Percentiles rank a stretch among this genome's conserved stretches.
These are phyloP conservation scores for Radiomyces spectabilis DNA, from an alignment of 192 early-diverging fungal genomes.

Conservation along the genomic window DNA sequence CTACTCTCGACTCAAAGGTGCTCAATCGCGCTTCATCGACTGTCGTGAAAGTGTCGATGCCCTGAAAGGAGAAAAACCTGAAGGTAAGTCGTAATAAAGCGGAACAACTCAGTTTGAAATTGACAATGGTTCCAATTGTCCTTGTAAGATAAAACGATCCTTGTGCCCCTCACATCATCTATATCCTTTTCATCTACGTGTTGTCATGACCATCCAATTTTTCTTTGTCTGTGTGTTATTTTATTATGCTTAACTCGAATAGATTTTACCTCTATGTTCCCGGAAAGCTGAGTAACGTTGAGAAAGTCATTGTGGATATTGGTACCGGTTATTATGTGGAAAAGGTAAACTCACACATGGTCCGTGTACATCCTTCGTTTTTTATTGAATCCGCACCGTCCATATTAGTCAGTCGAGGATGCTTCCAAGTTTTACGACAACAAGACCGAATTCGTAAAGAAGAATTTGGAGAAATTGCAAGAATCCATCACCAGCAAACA, in stretches of 20 bases:
- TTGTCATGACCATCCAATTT: too few species aligned
- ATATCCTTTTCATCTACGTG: conserved; percentile 41
- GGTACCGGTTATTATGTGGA: conserved; percentile 96
- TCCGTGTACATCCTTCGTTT: background rate
- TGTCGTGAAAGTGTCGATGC: conserved; percentile 67
- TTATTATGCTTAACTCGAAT: conserved; percentile 13
- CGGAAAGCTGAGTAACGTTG: conserved; percentile 71
- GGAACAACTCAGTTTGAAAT: background rate
- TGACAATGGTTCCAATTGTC: too few species aligned
- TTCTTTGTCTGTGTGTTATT: background rate
- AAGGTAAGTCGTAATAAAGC: conserved; percentile 19
- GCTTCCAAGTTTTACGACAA: conserved; percentile 75
- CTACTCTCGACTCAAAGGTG: conserved; percentile 81
- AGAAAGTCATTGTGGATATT: conserved; percentile 89
- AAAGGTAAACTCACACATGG: conserved; percentile 52
- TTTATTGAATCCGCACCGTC: background rate
- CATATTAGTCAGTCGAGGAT: conserved; percentile 56
- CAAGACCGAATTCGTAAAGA: conserved; percentile 79
- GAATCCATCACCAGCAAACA: conserved; percentile 75
- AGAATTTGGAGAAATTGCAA: conserved; percentile 74
- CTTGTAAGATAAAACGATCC: conserved; percentile 49
- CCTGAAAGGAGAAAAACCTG: conserved; percentile 43
- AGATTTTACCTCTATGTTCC: conserved; percentile 78
- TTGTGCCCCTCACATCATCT: conserved; percentile 75
- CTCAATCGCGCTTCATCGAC: conserved; percentile 79